Conservation (phyloP, 2,329 filamentous ascomycete genomes). For the Phyllosticta paracitricarpa region DNA sequence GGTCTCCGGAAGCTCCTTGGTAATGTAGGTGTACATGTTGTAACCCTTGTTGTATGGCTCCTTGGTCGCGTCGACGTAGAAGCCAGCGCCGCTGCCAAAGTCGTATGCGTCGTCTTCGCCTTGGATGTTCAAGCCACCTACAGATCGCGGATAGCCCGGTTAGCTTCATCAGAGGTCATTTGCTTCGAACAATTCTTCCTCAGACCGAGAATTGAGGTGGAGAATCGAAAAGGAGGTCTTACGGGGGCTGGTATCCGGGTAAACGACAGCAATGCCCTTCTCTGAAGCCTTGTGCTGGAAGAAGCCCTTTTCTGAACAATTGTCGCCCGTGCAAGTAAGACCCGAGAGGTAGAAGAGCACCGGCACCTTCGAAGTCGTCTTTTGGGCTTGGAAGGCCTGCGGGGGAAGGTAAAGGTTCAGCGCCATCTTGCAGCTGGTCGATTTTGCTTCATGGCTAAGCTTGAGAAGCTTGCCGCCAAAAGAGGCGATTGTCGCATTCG, state of each 20-base stretch:
- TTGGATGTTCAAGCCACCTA: conserved; percentile 64
- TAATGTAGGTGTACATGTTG: conserved; percentile 90
- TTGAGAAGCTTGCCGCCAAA: conserved; percentile 95
- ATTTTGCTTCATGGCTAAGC: conserved; percentile 71
- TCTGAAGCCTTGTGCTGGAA: conserved; percentile 74
- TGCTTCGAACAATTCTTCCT: not conserved
- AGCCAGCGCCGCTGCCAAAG: conserved; percentile 84
- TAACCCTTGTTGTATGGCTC: conserved; percentile 70
- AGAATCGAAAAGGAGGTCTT: conserved; percentile 19
- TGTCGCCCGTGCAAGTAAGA: conserved; percentile 86
- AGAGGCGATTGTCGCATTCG: conserved; percentile 76
- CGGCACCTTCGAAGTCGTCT: conserved; percentile 54
- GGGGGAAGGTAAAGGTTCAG: conserved; percentile 88
- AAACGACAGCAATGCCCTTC: conserved; percentile 82
- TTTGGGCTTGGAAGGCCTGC: conserved; percentile 43
- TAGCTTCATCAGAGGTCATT: conserved; percentile 6
- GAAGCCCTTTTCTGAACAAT: conserved; percentile 70
- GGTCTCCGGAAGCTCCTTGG: conserved; percentile 70
- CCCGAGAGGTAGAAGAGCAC: conserved; percentile 90
- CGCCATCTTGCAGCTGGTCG: conserved; percentile 79
- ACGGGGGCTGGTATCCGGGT: conserved; percentile 91
- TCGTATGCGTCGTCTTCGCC: conserved; percentile 86
- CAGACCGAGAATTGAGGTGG: not conserved
- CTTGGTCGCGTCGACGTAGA: conserved; percentile 81
- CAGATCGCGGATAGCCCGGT: conserved; percentile 5